Evolutionary conservation across 345 rosid species (phyloP), one percentile per base, ranked within the genome.

Genomic region (Brassica incana): DNA sequence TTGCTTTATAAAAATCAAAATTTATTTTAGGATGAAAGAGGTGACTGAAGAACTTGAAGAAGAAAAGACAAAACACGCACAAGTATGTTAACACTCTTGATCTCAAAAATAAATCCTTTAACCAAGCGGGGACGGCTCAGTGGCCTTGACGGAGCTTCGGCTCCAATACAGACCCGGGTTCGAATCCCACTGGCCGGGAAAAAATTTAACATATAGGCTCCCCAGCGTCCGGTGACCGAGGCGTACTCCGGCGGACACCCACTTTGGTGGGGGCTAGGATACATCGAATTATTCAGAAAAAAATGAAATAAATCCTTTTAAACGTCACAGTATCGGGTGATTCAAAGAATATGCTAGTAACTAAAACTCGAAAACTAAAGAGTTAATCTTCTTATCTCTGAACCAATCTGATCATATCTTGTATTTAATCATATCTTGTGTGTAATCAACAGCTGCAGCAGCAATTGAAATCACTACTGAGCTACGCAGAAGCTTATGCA

Each of bases 21-120:
- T 64, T 65, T 73, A 70, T 78, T 48, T 6, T 91, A 95, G 99
- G 89, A 85, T 86, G 90, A 75, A 73, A 62, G 84, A 77, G 76
- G 80, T 90, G 86, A 85, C 86, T 0, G 89, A 88, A 59, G 97
- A 93, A 85, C 84, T 96, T 74, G 90, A 83, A 52, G 68, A 84
- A 56, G 98, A 93, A 81, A 88, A 81, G 83, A 67, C 83, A 77
- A 96, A 88, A 86, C 80, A 90, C 36, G 64, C 14, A 10, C 97
- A 88, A 70, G 99, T 95, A 84, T 85, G 92, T 85, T 48, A 66
- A 36, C 50, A 25, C 14, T 25, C 60, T 67, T 62, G 6, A 54
- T 74, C 72, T 52, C 72, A 63, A 32, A 10, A 59, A 65, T 12
- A 8, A 48, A 50, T 16, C 59, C 5, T 2, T 15, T 18, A 23